Conservation (phyloP, 2,329 filamentous ascomycete genomes). For the Calonectria hawksworthii region DNA sequence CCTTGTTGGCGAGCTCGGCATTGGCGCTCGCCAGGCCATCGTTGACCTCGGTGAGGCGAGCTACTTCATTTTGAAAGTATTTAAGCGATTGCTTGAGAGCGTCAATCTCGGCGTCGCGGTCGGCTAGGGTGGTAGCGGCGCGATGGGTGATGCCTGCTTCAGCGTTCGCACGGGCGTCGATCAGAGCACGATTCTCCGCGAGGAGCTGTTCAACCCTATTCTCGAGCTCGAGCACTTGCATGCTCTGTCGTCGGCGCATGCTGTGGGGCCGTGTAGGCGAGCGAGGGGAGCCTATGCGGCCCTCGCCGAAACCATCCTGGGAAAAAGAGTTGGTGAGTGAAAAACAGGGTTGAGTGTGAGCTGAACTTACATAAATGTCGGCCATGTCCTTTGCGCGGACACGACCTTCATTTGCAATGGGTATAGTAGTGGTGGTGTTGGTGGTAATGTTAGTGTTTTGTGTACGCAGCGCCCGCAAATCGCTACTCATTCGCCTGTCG, state of each 20-base stretch:
- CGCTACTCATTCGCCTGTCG: conserved; percentile 78
- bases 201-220: conserved; percentile 85
- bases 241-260: conserved; percentile 96
- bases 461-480: conserved; percentile 67
- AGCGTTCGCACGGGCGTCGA: conserved; percentile 78
- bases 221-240: conserved; percentile 96
- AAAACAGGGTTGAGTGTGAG: conserved; percentile 27
- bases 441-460: conserved; percentile 43
- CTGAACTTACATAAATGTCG: conserved; percentile 88
- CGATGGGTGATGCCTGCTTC: conserved; percentile 77
- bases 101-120: conserved; percentile 90
- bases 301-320: conserved; percentile 95
- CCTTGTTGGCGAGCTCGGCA: conserved; percentile 80
- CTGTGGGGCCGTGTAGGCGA: conserved; percentile 95
- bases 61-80: conserved; percentile 85
- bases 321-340: conserved; percentile 35
- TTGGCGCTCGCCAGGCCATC: conserved; percentile 84
- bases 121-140: conserved; percentile 78
- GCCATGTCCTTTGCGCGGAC: conserved; percentile 88
- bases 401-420: conserved; percentile 89
- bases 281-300: conserved; percentile 85
- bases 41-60: conserved; percentile 86
- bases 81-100: conserved; percentile 83
- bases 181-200: conserved; percentile 85
- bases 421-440: conserved; percentile 51